phyloP scores from a whole-genome alignment of 179 eudicot genomes.

The Drosera spatulata region DNA sequence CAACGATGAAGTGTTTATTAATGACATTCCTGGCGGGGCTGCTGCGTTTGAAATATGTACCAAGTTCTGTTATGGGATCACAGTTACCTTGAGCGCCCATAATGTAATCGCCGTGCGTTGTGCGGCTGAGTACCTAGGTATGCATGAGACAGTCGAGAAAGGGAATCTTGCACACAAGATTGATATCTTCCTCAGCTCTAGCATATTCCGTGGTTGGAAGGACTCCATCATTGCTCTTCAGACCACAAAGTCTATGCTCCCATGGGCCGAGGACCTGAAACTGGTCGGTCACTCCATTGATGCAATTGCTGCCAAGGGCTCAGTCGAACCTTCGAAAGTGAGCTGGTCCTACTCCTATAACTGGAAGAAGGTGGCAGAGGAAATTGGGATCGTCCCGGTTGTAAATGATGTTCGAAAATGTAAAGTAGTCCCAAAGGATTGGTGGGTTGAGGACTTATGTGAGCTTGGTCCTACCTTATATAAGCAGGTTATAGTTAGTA shows the following conservation, averaged over 20 bases:
- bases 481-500: conserved; percentile 39
- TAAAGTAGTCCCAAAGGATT: conserved; percentile 65
- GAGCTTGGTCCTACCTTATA: conserved; percentile 74
- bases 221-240: conserved; percentile 87
- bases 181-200: conserved; percentile 66
- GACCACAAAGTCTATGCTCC: conserved; percentile 48
- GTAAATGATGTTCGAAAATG: conserved; percentile 27
- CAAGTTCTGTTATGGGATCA: conserved; percentile 91
- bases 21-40: conserved; percentile 84
- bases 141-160: conserved; percentile 80
- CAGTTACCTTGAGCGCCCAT: conserved; percentile 80
- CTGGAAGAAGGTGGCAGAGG: conserved; percentile 44
- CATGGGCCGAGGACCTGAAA: conserved; percentile 76
- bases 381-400: too few species aligned
- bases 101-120: conserved; percentile 72
- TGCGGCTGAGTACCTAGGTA: conserved; percentile 89
- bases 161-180: conserved; percentile 83
- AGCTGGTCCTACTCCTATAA: conserved; percentile 94
- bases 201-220: conserved; percentile 89
- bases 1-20: conserved; percentile 49
- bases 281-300: conserved; percentile 53
- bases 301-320: conserved; percentile 72
- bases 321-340: conserved; percentile 58
- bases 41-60: conserved; percentile 80
- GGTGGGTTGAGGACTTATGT: conserved; percentile 98